These are phyloP conservation scores for Blastosporella zonata DNA, from an alignment of 1,284 basidiomycete genomes.

Conservation along the genomic window DNA sequence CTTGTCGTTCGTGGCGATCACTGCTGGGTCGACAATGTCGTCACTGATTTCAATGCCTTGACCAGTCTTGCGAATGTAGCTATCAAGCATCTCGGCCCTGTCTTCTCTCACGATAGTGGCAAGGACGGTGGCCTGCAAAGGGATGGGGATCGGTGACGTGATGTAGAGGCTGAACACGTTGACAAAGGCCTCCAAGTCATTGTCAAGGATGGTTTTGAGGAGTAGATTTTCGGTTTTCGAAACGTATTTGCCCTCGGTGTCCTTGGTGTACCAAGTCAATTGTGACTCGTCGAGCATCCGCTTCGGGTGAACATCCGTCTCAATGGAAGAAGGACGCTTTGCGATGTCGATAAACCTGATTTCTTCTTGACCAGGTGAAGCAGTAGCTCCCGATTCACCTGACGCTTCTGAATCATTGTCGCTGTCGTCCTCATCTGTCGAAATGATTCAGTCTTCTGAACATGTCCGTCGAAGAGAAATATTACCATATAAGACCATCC, in stretches of 20 bases:
- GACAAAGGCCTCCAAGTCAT: constrained; percentile 51
- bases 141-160: constrained; percentile 27
- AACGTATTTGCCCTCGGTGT: constrained; percentile 6
- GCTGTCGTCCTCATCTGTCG: constrained; percentile 3
- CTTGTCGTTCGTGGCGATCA: constrained; percentile 32
- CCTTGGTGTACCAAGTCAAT: constrained; percentile 14
- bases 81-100: constrained; percentile 47
- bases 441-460: not conserved
- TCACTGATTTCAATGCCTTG: constrained; percentile 38
- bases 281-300: constrained; percentile 28
- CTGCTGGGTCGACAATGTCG: constrained; percentile 23
- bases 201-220: constrained; percentile 35
- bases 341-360: constrained; percentile 51
- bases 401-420: constrained; percentile 33
- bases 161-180: constrained; percentile 44
- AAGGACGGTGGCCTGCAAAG: constrained; percentile 23
- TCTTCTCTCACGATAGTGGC: constrained; percentile 35
- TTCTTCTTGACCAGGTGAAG: constrained; percentile 32
- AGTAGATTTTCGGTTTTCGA: constrained; percentile 22
- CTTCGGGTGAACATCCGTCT: constrained; percentile 36
- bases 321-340: constrained; percentile 40
- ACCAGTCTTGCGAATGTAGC: constrained; percentile 50
- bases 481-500: constrained; percentile 34
- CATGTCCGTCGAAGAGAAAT: not conserved
- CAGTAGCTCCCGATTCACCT: constrained; percentile 37